A percentile compares a stretch with the other conserved stretches of the same genome.
Conservation (phyloP, 805 yeast genomes). For the Nakazawaea ishiwadae region DNA sequence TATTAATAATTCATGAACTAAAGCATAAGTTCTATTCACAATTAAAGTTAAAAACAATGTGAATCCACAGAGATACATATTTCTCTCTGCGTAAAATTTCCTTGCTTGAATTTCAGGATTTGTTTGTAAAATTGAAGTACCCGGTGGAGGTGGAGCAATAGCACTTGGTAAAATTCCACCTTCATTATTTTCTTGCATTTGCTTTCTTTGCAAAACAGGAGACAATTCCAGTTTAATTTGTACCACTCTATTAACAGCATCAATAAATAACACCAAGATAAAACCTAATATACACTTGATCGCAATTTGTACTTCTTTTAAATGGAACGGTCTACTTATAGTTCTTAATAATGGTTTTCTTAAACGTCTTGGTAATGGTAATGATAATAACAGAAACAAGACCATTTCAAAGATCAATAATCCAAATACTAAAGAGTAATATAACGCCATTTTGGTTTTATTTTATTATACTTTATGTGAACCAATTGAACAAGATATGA, state of each 20-base stretch:
- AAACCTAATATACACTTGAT: conserved; percentile 80
- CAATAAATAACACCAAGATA: conserved; percentile 78
- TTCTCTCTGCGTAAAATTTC: conserved; percentile 93
- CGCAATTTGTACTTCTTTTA: conserved; percentile 68
- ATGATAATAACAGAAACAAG: conserved; percentile 70
- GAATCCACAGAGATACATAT: conserved; percentile 93
- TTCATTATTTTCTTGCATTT: conserved; percentile 16
- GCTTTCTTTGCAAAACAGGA: conserved; percentile 16
- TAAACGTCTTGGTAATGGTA: conserved; percentile 77
- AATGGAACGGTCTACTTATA: conserved; percentile 63
- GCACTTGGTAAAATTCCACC: conserved; percentile 29
- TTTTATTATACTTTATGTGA: neutral
- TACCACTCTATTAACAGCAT: conserved; percentile 80
- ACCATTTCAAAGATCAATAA: conserved; percentile 74
- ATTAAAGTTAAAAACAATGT: conserved; percentile 86
- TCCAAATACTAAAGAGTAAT: conserved; percentile 57
- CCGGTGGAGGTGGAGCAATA: conserved; percentile 9
- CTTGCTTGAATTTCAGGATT: conserved; percentile 81
- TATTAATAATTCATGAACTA: conserved; percentile 68
- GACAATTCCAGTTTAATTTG: conserved; percentile 61
- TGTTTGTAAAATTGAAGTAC: conserved; percentile 14
- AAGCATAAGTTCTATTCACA: conserved; percentile 75
- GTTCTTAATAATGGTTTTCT: conserved; percentile 65
- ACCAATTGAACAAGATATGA: neutral
- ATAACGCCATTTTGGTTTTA: conserved; percentile 31